phyloP scores from a whole-genome alignment of 306 rosid genomes.

The Hippophae gyantsensis region DNA sequence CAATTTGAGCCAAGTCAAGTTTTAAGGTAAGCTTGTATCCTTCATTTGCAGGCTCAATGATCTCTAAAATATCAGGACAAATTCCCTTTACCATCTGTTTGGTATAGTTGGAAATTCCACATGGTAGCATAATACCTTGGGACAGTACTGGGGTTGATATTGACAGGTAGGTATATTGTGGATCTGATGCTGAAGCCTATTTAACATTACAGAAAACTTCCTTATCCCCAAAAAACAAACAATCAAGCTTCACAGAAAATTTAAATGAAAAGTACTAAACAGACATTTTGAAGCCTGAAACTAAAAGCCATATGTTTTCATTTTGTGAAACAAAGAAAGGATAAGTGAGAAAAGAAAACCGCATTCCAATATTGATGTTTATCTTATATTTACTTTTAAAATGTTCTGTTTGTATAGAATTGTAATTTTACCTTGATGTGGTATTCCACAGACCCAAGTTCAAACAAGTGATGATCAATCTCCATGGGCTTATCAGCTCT shows the following conservation, averaged over 20 bases:
- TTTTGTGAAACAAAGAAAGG: background rate
- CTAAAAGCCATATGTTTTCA: background rate
- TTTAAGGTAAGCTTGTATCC: slow-evolving; percentile 67
- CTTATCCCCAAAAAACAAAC: too few relatives aligned
- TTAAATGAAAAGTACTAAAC: slow-evolving; percentile 9
- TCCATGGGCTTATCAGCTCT: slow-evolving; percentile 61
- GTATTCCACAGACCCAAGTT: slow-evolving; percentile 70
- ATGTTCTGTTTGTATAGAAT: background rate
- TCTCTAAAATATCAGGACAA: slow-evolving; percentile 39
- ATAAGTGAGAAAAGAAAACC: background rate
- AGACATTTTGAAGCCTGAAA: slow-evolving; percentile 2
- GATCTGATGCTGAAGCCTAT: slow-evolving; percentile 57
- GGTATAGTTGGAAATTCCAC: slow-evolving; percentile 36
- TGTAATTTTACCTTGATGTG: slow-evolving; percentile 51
- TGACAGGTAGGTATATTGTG: slow-evolving; percentile 47
- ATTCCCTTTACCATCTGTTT: slow-evolving; percentile 50
- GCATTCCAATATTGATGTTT: background rate
- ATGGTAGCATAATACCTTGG: slow-evolving; percentile 35
- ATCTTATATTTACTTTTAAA: background rate
- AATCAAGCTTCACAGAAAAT: too few relatives aligned
- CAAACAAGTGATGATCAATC: slow-evolving; percentile 69
- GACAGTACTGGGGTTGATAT: slow-evolving; percentile 59
- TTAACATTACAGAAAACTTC: background rate
- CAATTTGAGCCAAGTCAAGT: slow-evolving; percentile 49
- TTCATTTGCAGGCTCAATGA: slow-evolving; percentile 53